Conservation (phyloP, 192 early-diverging fungal species). For the Physocladia obscura region DNA sequence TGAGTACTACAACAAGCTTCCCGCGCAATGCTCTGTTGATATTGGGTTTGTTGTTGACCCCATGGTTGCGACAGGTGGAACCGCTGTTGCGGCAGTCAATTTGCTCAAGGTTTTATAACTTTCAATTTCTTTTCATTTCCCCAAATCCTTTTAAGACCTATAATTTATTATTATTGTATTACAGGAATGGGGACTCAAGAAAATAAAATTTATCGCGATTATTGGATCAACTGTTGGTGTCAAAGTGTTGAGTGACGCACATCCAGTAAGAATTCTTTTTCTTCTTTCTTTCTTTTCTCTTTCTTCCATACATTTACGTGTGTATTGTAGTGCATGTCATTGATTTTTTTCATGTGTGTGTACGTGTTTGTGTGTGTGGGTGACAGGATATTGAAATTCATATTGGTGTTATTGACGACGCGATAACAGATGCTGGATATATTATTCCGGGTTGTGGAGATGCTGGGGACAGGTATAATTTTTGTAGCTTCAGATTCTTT, state of each 20-base stretch:
- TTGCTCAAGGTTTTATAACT: constrained; percentile 36
- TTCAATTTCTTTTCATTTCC: background rate
- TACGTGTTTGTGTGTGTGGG: too few species aligned
- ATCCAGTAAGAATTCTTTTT: constrained; percentile 38
- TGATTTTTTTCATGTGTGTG: too few species aligned
- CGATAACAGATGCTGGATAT: constrained; percentile 14
- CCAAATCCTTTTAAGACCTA: too few species aligned
- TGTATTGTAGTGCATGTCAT: too few species aligned
- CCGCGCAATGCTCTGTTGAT: constrained; percentile 63
- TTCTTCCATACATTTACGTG: too few species aligned
- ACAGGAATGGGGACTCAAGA: constrained; percentile 73
- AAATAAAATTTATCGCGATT: constrained; percentile 70
- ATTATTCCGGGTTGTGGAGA: constrained; percentile 28
- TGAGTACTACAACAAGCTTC: constrained; percentile 93
- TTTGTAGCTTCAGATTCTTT: background rate
- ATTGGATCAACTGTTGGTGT: constrained; percentile 57
- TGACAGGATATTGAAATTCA: constrained; percentile 24
- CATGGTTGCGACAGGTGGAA: constrained; percentile 78
- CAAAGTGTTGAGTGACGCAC: constrained; percentile 38
- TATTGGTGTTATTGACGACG: constrained; percentile 24
- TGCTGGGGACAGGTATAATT: constrained; percentile 16
- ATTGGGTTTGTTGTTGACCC: constrained; percentile 77
- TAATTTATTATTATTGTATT: too few species aligned
- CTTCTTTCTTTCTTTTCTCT: too few species aligned
- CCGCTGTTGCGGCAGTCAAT: constrained; percentile 73